phyloP scores from a whole-genome alignment of 2,329 filamentous ascomycete genomes.

The Pseudocercospora macadamiae region DNA sequence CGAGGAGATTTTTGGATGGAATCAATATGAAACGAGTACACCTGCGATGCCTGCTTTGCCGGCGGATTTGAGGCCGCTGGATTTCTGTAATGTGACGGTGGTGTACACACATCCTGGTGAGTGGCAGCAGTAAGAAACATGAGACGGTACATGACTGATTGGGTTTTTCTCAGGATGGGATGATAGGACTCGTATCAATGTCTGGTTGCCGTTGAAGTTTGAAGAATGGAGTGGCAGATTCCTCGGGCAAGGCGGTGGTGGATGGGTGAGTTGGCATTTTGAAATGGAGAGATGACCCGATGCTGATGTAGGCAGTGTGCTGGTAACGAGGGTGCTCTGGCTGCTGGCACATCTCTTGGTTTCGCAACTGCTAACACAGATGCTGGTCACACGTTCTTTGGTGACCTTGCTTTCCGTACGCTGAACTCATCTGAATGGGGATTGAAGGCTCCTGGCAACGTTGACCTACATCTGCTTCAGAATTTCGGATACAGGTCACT shows the following conservation, averaged over 20 bases:
- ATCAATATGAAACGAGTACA: conserved; percentile 6
- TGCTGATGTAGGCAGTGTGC: conserved; percentile 28
- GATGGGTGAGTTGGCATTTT: conserved; percentile 28
- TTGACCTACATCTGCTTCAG: conserved; percentile 38
- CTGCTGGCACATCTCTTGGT: conserved; percentile 26
- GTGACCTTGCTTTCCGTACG: conserved; percentile 5
- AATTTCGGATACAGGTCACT: conserved; percentile 41
- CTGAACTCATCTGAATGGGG: conserved; percentile 31
- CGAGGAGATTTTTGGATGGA: conserved; percentile 8
- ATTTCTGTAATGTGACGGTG: conserved; percentile 42
- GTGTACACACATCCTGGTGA: conserved; percentile 41
- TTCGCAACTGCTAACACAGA: conserved; percentile 35
- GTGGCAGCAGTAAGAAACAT: no score
- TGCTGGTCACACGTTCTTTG: conserved; percentile 24
- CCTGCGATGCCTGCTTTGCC: conserved; percentile 16
- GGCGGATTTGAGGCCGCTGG: conserved; percentile 12
- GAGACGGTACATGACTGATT: no score
- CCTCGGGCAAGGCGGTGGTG: conserved; percentile 46
- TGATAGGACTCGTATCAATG: conserved; percentile 35
- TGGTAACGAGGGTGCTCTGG: conserved; percentile 23
- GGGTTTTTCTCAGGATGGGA: conserved; percentile 29
- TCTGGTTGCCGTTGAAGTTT: conserved; percentile 37
- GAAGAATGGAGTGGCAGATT: conserved; percentile 41
- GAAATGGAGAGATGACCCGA: background rate
- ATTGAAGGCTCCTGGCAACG: conserved; percentile 35